Percentiles rank a stretch among this genome's conserved stretches.
Conservation (phyloP, 2,329 filamentous ascomycete genomes). For the Cercospora beticola region DNA sequence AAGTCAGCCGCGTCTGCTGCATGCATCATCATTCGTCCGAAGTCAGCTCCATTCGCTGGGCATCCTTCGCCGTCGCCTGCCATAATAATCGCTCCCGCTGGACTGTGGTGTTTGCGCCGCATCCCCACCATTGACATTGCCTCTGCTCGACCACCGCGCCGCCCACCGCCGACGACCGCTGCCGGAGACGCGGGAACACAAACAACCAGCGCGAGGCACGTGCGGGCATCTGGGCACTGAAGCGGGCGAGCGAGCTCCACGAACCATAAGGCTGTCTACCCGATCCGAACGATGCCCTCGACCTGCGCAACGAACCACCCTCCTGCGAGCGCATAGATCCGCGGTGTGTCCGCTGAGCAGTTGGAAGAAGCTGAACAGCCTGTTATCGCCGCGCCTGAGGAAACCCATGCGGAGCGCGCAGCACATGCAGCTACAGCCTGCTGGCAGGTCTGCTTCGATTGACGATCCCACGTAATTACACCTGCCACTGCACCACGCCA, state of each 20-base stretch:
- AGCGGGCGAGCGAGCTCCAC: background rate
- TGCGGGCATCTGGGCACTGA: background rate
- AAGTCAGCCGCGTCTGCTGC: constrained; percentile 3
- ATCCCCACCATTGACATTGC: background rate
- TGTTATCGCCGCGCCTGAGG: background rate
- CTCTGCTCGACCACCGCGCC: background rate
- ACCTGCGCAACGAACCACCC: background rate
- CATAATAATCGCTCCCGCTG: background rate
- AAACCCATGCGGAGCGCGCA: constrained; percentile 14
- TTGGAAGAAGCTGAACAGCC: background rate
- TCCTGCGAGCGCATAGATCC: background rate
- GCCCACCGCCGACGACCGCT: background rate
- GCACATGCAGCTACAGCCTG: constrained; percentile 17
- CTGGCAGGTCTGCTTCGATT: constrained; percentile 19
- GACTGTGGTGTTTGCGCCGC: background rate
- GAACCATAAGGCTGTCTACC: background rate
- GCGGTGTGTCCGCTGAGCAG: background rate
- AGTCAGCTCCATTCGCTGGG: background rate
- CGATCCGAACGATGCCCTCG: background rate
- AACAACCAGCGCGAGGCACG: background rate
- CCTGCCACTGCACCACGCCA: background rate
- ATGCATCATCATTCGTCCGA: background rate
- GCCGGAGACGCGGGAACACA: background rate
- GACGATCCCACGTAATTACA: constrained; percentile 17
- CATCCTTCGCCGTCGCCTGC: background rate